phyloP scores from a whole-genome alignment of 352 stramenopile genomes.

The Pythium aquatile region DNA sequence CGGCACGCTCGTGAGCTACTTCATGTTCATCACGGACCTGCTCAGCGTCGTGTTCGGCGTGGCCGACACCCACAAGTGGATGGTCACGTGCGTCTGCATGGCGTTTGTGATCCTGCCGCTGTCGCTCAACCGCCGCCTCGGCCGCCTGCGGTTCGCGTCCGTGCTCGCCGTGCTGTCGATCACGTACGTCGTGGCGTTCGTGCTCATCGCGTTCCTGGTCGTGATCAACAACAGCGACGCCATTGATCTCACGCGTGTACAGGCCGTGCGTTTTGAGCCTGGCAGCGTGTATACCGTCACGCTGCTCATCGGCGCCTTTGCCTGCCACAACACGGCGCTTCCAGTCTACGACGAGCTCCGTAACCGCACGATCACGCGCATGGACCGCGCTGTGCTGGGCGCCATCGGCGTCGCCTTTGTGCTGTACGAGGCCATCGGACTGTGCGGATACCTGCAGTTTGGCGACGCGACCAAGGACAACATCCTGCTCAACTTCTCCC shows the following conservation, averaged over 20 bases:
- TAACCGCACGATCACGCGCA: constrained; percentile 45
- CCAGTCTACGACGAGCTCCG: constrained; percentile 77
- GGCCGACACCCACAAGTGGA: constrained; percentile 41
- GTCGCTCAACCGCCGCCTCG: constrained; percentile 54
- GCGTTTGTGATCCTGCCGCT: constrained; percentile 54
- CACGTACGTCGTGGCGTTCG: constrained; percentile 64
- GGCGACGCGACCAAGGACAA: constrained; percentile 63
- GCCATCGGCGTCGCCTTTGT: constrained; percentile 64
- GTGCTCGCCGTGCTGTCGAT: constrained; percentile 68
- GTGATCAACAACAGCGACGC: constrained; percentile 24
- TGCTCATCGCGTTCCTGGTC: constrained; percentile 48
- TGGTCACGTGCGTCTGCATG: constrained; percentile 46
- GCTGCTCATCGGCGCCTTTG: constrained; percentile 70
- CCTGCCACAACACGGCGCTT: constrained; percentile 75
- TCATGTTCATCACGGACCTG: constrained; percentile 81
- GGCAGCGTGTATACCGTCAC: constrained; percentile 74
- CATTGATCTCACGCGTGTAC: constrained; percentile 32
- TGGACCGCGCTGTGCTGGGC: constrained; percentile 63
- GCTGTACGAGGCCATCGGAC: constrained; percentile 66
- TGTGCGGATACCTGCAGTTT: constrained; percentile 75
- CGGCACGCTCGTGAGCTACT: constrained; percentile 76
- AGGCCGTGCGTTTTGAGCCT: constrained; percentile 53
- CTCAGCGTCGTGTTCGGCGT: constrained; percentile 47
- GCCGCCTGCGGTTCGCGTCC: constrained; percentile 58
- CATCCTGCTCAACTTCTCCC: constrained; percentile 76